These are phyloP conservation scores for Cercospora janseana DNA, from an alignment of 2,329 filamentous ascomycete genomes.

Conservation along the genomic window DNA sequence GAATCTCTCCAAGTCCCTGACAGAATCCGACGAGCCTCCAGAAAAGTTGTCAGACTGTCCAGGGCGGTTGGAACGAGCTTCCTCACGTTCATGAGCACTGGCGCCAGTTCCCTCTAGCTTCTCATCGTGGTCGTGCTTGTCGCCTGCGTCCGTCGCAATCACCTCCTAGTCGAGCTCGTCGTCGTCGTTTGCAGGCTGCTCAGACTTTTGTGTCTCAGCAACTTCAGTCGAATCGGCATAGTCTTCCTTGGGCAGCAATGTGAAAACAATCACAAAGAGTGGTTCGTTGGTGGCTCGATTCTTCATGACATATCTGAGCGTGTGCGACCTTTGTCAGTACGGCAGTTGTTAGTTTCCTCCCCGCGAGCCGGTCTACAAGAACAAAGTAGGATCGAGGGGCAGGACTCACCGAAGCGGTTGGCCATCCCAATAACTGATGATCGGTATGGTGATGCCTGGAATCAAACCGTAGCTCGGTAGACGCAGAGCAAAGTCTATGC, in stretches of 20 bases:
- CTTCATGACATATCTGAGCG: slow-evolving; percentile 87
- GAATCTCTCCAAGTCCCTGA: no score
- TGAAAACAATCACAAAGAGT: slow-evolving; percentile 80
- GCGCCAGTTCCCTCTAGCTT: neutral
- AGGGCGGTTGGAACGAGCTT: no score
- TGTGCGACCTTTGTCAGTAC: slow-evolving; percentile 63
- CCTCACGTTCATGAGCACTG: neutral
- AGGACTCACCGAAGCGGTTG: slow-evolving; percentile 67
- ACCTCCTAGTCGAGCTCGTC: slow-evolving; percentile 3
- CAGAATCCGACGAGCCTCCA: no score
- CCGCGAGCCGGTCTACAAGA: slow-evolving; percentile 3
- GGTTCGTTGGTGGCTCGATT: slow-evolving; percentile 70
- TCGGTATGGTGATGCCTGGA: slow-evolving; percentile 67
- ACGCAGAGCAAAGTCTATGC: slow-evolving; percentile 63
- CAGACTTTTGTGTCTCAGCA: neutral
- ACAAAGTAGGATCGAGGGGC: slow-evolving; percentile 32
- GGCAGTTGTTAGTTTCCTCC: slow-evolving; percentile 27
- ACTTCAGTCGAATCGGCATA: no score
- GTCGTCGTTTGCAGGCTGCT: neutral
- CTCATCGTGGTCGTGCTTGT: neutral
- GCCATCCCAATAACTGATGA: slow-evolving; percentile 78
- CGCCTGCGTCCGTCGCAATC: neutral
- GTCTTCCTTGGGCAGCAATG: slow-evolving; percentile 65
- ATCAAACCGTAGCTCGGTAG: slow-evolving; percentile 57
- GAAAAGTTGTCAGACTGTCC: no score